Percentiles rank a stretch among this genome's conserved stretches.
Conservation (phyloP, 2,329 filamentous ascomycete species). For the Fusarium verticillioides region DNA sequence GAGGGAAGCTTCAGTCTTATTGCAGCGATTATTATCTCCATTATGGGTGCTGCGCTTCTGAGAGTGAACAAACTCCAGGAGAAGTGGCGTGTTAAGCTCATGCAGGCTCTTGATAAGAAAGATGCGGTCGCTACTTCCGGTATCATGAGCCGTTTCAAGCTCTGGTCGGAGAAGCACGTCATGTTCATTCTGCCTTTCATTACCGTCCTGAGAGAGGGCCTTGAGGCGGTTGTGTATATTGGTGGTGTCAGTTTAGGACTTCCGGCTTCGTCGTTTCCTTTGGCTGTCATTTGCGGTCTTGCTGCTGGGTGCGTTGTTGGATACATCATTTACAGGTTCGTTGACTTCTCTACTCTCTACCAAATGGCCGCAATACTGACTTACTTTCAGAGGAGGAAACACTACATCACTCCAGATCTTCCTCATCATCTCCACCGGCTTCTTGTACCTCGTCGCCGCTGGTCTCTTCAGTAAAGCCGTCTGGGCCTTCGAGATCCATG, state of each 20-base stretch:
- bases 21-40: fast-evolving
- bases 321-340: not conserved
- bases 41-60: not conserved
- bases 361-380: too few relatives aligned
- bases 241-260: not conserved
- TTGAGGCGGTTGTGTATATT: not conserved
- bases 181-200: not conserved
- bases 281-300: not conserved
- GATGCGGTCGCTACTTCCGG: not conserved
- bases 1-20: not conserved
- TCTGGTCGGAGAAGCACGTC: not conserved
- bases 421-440: not conserved
- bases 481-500: not conserved
- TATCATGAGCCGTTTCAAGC: not conserved
- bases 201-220: not conserved
- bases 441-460: not conserved
- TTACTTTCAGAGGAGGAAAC: not conserved
- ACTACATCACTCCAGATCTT: not conserved
- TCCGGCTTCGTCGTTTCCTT: not conserved
- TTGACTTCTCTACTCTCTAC: fast-evolving
- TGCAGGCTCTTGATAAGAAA: not conserved
- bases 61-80: not conserved
- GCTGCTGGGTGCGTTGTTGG: not conserved
- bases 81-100: not conserved
- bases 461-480: not conserved